Percentiles rank a stretch among this genome's conserved stretches.
Evolutionary conservation across 2,329 filamentous ascomycete species (phyloP).

Genomic region (Ascochyta clinopodiicola): DNA sequence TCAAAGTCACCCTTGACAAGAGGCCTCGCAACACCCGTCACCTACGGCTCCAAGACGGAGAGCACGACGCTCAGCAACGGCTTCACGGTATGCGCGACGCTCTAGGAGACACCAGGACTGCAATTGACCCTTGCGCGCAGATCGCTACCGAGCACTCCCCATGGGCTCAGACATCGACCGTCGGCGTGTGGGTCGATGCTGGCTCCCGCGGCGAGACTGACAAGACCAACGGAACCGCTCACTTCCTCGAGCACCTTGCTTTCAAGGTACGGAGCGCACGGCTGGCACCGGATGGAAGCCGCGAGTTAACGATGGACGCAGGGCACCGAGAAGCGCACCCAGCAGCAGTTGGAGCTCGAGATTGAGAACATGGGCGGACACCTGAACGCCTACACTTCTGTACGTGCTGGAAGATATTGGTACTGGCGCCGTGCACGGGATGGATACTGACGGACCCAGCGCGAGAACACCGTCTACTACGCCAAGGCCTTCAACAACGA

Average conservation of each 20-base stretch:
- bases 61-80: conserved; percentile 97
- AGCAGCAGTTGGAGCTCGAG: conserved; percentile 98
- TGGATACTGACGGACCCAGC: conserved; percentile 60
- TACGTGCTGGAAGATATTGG: conserved; percentile 56
- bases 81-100: conserved; percentile 74
- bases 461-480: conserved; percentile 99
- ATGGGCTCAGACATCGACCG: conserved; percentile 96
- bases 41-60: conserved; percentile 80
- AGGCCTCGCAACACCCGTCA: conserved; percentile 87
- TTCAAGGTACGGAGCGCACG: conserved; percentile 78
- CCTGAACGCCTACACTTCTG: conserved; percentile 99
- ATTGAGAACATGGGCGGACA: conserved; percentile 99
- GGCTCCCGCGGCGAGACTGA: conserved; percentile 97
- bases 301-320: conserved; percentile 49
- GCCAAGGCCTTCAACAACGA: conserved; percentile 99
- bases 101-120: conserved; percentile 23
- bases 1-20: conserved; percentile 71
- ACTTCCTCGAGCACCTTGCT: conserved; percentile 99
- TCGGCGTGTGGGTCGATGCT: conserved; percentile 99
- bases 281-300: conserved; percentile 1
- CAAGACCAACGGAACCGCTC: conserved; percentile 98
- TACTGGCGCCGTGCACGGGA: conserved; percentile 4
- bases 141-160: conserved; percentile 98
- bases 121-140: conserved; percentile 59
- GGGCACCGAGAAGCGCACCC: conserved; percentile 92